Percentiles rank a stretch among this genome's conserved stretches.
Evolutionary conservation across 129 eudicot species (phyloP).

Genomic region (Silybum marianum): DNA sequence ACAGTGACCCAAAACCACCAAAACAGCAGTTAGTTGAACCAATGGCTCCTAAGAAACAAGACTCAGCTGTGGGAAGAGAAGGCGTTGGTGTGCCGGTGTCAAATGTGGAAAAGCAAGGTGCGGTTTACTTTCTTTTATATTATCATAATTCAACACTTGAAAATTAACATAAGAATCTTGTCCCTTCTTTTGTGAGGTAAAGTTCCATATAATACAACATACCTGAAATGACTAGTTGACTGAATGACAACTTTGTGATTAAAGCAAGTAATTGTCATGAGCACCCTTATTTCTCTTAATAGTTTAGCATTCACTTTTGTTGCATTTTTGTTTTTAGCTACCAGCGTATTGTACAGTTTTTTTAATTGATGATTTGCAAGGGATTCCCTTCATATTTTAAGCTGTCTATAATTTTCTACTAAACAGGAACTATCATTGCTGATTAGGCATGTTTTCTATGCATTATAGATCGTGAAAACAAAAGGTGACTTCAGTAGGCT

Average conservation of each 20-base stretch:
- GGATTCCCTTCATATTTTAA: not conserved
- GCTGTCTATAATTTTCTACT: not conserved
- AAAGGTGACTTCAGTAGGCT: not conserved
- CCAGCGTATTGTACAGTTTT: not conserved
- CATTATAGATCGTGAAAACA: not conserved
- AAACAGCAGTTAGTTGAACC: slow-evolving; percentile 36
- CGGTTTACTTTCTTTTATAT: slow-evolving; percentile 5
- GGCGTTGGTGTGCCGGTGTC: slow-evolving; percentile 17
- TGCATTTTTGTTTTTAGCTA: not conserved
- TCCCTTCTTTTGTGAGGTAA: not conserved
- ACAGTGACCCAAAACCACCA: slow-evolving; percentile 30
- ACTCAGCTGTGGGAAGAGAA: slow-evolving; percentile 21
- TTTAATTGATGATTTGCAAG: not conserved
- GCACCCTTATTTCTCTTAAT: not conserved
- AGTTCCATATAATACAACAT: not conserved
- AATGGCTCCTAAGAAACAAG: slow-evolving; percentile 24
- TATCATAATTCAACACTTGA: slow-evolving; percentile 9
- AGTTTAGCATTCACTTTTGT: not conserved
- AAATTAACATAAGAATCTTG: not conserved
- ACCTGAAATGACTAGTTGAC: not conserved
- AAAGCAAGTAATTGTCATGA: not conserved
- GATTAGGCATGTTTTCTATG: not conserved
- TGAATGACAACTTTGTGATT: not conserved
- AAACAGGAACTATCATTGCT: not conserved
- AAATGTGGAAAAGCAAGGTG: slow-evolving; percentile 40